These are phyloP conservation scores for Lachancea meyersii DNA, from an alignment of 805 yeast species.

Conservation along the genomic window DNA sequence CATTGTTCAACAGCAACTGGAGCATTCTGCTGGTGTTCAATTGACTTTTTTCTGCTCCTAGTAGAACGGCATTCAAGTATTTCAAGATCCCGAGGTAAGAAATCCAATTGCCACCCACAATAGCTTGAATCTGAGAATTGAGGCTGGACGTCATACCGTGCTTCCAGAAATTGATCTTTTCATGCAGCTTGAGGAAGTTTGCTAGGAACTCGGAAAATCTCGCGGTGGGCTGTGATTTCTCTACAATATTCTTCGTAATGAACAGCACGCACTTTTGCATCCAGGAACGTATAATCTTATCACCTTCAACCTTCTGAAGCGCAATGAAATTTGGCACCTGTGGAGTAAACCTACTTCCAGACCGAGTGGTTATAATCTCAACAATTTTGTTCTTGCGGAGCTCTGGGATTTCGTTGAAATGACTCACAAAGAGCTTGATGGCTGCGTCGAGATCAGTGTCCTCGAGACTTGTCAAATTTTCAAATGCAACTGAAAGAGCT, in stretches of 20 bases:
- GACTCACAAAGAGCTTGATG: constrained; percentile 12
- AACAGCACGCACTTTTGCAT: constrained; percentile 50
- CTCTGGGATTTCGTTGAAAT: constrained; percentile 9
- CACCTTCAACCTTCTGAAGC: constrained; percentile 13
- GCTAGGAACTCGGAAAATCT: constrained; percentile 33
- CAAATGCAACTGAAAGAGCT: constrained; percentile 12
- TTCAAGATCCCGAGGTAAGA: constrained; percentile 37
- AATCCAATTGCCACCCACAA: constrained; percentile 47
- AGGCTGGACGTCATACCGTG: constrained; percentile 41
- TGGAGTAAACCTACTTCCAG: constrained; percentile 29
- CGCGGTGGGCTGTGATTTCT: constrained; percentile 29
- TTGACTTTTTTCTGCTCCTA: constrained; percentile 33
- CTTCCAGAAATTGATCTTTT: constrained; percentile 33
- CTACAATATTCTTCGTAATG: constrained; percentile 60
- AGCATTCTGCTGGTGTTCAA: constrained; percentile 47
- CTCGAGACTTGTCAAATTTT: constrained; percentile 2
- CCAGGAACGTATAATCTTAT: constrained; percentile 39
- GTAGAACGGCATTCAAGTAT: constrained; percentile 38
- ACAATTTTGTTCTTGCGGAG: constrained; percentile 25
- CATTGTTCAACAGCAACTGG: constrained; percentile 58
- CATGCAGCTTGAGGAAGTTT: constrained; percentile 32
- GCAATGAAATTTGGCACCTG: constrained; percentile 26
- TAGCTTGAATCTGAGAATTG: constrained; percentile 60
- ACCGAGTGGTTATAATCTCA: constrained; percentile 24
- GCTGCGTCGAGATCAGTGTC: constrained; percentile 10